Percentiles rank a stretch among this genome's conserved stretches.
These are phyloP conservation scores for Aspergillus sp. DNA, from an alignment of 2,329 filamentous ascomycete species.

Conservation along the genomic window DNA sequence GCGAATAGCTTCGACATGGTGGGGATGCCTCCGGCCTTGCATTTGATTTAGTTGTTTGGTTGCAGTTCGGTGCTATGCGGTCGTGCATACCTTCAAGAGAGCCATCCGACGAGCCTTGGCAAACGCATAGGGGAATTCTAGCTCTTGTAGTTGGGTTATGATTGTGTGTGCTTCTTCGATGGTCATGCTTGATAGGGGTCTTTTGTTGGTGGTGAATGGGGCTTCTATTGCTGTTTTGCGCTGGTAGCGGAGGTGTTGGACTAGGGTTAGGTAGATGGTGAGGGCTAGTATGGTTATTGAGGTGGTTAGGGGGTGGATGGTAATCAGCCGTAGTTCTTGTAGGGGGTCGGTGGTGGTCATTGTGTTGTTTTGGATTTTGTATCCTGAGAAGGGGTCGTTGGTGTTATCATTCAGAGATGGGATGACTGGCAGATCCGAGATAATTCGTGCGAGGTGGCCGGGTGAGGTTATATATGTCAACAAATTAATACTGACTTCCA, in stretches of 20 bases:
- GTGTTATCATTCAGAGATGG: no score
- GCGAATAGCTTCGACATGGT: constrained; percentile 51
- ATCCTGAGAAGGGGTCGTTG: no score
- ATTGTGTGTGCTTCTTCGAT: constrained; percentile 32
- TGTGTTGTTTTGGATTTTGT: no score
- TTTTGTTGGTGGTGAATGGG: background rate
- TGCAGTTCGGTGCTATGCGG: no score
- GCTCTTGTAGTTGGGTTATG: constrained; percentile 29
- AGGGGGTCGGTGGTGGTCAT: no score
- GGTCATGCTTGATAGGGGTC: constrained; percentile 33
- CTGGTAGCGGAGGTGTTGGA: constrained; percentile 1
- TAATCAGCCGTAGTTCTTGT: no score
- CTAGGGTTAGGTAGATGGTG: constrained; percentile 4
- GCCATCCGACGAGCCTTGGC: constrained; percentile 28
- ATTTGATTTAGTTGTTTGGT: no score
- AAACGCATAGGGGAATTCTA: constrained; percentile 36
- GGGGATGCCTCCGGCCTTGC: constrained; percentile 54
- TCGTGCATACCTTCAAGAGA: constrained; percentile 27
- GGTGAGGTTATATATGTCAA: no score
- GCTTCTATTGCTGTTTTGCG: constrained; percentile 5
- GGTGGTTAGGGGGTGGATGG: no score
- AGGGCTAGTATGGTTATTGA: background rate
- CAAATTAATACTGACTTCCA: no score
- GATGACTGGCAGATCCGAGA: no score
- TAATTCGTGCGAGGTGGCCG: no score